Evolutionary conservation across 106 monocot species (phyloP).

Genomic region (Alisma plantagoaquatica): DNA sequence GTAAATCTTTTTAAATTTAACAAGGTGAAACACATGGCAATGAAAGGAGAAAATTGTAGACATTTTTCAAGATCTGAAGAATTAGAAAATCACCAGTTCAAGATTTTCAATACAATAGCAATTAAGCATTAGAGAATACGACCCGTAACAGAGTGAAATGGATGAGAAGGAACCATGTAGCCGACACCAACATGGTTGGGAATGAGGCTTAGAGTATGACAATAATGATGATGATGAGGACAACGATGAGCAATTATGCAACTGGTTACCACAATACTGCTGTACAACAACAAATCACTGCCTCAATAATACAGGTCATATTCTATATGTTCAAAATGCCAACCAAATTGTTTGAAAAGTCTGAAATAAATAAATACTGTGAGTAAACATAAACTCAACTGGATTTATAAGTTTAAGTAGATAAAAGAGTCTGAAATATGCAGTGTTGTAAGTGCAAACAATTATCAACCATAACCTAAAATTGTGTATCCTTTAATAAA

Average conservation of each 20-base stretch:
- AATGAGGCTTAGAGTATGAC: neutral
- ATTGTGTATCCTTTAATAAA: neutral
- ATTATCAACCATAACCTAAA: neutral
- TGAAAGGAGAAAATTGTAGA: too few species aligned
- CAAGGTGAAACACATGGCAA: neutral
- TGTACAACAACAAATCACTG: neutral
- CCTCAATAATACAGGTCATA: neutral
- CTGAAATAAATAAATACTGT: neutral
- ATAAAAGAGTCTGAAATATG: neutral
- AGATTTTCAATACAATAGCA: too few species aligned
- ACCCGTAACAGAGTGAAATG: too few species aligned
- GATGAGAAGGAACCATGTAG: neutral
- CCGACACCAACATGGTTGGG: neutral
- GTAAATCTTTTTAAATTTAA: neutral
- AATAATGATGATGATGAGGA: neutral
- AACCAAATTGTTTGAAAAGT: too few species aligned
- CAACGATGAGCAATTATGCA: neutral
- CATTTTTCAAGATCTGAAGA: too few species aligned
- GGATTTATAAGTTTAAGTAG: neutral
- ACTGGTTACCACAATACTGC: neutral
- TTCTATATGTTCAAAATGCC: too few species aligned
- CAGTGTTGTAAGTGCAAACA: neutral
- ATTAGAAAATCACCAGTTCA: too few species aligned
- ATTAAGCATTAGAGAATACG: too few species aligned
- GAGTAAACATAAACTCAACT: neutral